A percentile compares a stretch with the other conserved stretches of the same genome.
Evolutionary conservation across 169 alveolate species (phyloP).

Genomic region (Plasmodium inui): DNA sequence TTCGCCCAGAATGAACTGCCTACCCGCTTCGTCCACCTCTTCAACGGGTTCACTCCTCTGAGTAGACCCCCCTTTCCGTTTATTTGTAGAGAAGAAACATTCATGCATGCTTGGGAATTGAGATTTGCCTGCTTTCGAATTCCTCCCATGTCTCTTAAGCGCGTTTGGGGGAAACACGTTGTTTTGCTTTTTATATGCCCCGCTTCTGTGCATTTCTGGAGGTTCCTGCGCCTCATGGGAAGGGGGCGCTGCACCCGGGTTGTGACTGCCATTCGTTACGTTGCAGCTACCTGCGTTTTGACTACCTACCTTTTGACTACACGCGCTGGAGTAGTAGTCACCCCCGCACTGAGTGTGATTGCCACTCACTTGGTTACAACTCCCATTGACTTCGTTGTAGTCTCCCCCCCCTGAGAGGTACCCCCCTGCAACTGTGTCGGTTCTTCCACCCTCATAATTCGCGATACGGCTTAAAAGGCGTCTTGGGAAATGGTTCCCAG

Average conservation of each 20-base stretch:
- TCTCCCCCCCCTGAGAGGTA: background rate
- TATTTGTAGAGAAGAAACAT: background rate
- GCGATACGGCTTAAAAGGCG: no score
- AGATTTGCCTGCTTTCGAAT: background rate
- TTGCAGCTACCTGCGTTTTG: no score
- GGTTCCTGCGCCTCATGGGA: background rate
- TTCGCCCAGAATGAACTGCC: background rate
- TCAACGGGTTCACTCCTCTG: background rate
- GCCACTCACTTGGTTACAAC: background rate
- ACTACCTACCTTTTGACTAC: no score
- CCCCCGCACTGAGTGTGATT: no score
- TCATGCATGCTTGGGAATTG: constrained; percentile 9
- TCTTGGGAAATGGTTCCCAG: background rate
- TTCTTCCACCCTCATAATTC: no score
- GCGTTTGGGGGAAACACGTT: background rate
- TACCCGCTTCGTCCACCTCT: background rate
- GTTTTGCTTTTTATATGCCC: background rate
- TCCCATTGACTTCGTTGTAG: background rate
- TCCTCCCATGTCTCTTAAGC: background rate
- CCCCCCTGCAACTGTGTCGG: background rate
- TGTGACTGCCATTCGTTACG: no score
- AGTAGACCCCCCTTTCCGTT: background rate
- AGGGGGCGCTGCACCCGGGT: background rate
- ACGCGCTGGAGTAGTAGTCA: background rate
- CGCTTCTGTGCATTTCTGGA: background rate